Evolutionary conservation across 441 rosid genomes (phyloP), one percentile per base, ranked within the genome.

Genomic region (Eugenia klotzschiana): DNA sequence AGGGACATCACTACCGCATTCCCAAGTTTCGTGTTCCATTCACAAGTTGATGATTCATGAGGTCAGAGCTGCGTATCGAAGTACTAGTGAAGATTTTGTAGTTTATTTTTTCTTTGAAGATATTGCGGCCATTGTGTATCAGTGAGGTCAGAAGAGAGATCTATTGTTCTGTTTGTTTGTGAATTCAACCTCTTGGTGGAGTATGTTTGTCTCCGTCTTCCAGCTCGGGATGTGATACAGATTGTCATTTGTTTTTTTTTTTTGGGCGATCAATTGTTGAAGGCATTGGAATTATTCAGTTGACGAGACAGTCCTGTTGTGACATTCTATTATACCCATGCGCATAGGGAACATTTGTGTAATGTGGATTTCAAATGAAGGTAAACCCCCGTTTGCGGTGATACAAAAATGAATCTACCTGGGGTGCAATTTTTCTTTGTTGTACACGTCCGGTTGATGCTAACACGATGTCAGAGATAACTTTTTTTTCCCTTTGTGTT

Each of bases 11-110:
- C 98, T 1, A 94, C 98, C 56, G 91, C 98, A 40, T 93, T 95
- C 85, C 98, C 98, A 5, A 95, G 98, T 91, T 95, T 95, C 81
- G 98, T 95, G 79, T 95, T 95, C 86, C 98, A 95, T 82, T 95
- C 98, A 12, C 97, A 94, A 88, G 98, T 95, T 58, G 94, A 93
- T 60, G 96, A 95, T 64, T 91, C 97, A 58, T 92, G 86, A 92
- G 52, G 11, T 55, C 41, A 51, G 27, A 54, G 40, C 25, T 22
- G 16, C 82, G 10, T 27, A 20, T 49, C 7, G 2, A 73, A 72
- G 80, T 53, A 15, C 12, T 11, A 57, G 43, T 15, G 51, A 77
- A 29, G 81, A 40, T 43, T 79, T 83, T 79, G 57, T 55, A 50
- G 77, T 57, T 46, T 7, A 22, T 46, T 85, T 74, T 40, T 84